Percentiles rank a stretch among this genome's conserved stretches.
These are phyloP conservation scores for Mortierella sp. DNA, from an alignment of 371 early-diverging fungal genomes.

Conservation along the genomic window DNA sequence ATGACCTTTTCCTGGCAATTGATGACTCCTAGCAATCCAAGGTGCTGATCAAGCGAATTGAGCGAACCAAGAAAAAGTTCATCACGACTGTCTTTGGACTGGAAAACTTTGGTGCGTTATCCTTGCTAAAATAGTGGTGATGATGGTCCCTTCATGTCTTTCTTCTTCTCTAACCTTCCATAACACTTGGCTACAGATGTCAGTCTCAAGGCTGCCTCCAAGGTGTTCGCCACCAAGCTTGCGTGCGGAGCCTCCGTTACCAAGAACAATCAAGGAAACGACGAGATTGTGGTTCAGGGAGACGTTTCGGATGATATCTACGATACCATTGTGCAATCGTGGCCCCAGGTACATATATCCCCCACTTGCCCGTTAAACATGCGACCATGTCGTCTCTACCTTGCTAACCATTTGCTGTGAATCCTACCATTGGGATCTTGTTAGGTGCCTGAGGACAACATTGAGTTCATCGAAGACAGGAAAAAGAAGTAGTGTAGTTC, in stretches of 20 bases:
- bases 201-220: conserved; percentile 94
- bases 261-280: conserved; percentile 88
- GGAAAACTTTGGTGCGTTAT: conserved; percentile 75
- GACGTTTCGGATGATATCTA: conserved; percentile 88
- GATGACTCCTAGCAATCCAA: conserved; percentile 49
- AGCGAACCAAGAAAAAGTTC: conserved; percentile 92
- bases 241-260: conserved; percentile 93
- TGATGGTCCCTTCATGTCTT: background rate
- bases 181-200: conserved; percentile 63
- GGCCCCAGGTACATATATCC: conserved; percentile 63
- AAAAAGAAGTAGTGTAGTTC: conserved; percentile 61
- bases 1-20: background rate
- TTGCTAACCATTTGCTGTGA: background rate
- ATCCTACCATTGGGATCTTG: background rate
- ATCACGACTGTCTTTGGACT: conserved; percentile 83
- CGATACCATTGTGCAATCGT: conserved; percentile 69
- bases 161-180: conserved; percentile 3
- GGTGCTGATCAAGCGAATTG: conserved; percentile 82
- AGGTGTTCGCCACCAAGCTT: conserved; percentile 91
- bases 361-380: too few relatives aligned
- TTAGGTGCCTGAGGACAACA: conserved; percentile 75
- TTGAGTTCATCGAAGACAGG: conserved; percentile 73
- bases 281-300: conserved; percentile 96
- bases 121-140: background rate
- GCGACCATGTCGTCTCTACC: too few relatives aligned